Conservation (phyloP, 768 basidiomycete genomes). For the Russula earlei region DNA sequence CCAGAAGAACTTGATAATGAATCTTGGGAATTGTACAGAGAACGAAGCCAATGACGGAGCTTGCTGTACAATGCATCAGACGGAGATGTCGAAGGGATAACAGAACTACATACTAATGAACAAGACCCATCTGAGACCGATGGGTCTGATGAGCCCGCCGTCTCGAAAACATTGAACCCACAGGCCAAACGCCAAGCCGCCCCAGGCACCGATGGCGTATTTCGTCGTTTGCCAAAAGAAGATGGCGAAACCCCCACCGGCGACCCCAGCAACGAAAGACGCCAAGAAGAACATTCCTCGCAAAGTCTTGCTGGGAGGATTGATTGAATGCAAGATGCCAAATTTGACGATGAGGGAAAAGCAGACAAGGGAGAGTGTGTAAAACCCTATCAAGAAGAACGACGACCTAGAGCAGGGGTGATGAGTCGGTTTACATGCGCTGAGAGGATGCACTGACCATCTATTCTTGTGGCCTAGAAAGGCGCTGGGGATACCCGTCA, state of each 20-base stretch:
- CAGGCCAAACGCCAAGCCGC: slow-evolving; percentile 78
- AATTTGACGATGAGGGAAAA: slow-evolving; percentile 81
- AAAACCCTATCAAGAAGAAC: slow-evolving; percentile 89
- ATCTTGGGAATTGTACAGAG: slow-evolving; percentile 78
- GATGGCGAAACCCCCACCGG: slow-evolving; percentile 77
- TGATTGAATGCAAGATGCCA: slow-evolving; percentile 76
- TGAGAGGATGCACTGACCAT: slow-evolving; percentile 47
- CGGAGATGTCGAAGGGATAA: slow-evolving; percentile 15
- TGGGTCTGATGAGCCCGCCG: slow-evolving; percentile 69
- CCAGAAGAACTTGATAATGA: slow-evolving; percentile 79
- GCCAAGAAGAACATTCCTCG: slow-evolving; percentile 89
- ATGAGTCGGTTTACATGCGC: slow-evolving; percentile 18
- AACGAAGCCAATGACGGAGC: slow-evolving; percentile 70
- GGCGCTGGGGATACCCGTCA: slow-evolving; percentile 83
- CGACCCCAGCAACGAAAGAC: slow-evolving; percentile 66
- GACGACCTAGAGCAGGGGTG: slow-evolving; percentile 54
- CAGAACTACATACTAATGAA: slow-evolving; percentile 55
- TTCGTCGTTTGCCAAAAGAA: slow-evolving; percentile 90
- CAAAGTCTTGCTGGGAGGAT: slow-evolving; percentile 67
- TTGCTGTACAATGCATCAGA: slow-evolving; percentile 34
- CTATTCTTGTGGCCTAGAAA: slow-evolving; percentile 94
- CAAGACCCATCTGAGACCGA: slow-evolving; percentile 83
- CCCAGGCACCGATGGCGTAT: slow-evolving; percentile 76
- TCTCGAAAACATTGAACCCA: slow-evolving; percentile 81
- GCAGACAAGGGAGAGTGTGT: slow-evolving; percentile 77